These are phyloP conservation scores for Porpolomopsis calyptriformis DNA, from an alignment of 768 basidiomycete genomes.

Conservation along the genomic window DNA sequence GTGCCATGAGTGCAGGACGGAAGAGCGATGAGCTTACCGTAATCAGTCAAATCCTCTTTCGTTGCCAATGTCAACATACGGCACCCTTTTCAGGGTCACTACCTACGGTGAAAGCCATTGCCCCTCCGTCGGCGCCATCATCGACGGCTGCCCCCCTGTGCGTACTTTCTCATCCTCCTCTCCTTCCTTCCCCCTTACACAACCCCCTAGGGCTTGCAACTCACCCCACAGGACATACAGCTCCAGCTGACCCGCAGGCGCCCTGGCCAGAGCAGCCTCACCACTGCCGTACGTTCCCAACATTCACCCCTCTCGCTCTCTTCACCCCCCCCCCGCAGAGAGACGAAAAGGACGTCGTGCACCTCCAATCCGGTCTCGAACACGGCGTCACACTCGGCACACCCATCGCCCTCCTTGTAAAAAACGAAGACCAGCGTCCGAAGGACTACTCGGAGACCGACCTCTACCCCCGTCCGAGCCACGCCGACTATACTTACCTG, in stretches of 20 bases:
- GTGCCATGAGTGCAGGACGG: not conserved
- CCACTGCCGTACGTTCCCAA: constrained; percentile 68
- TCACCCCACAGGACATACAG: constrained; percentile 80
- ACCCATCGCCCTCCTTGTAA: constrained; percentile 92
- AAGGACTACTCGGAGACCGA: constrained; percentile 99
- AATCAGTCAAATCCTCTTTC: no score
- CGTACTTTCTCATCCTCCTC: constrained; percentile 16
- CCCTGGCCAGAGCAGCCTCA: constrained; percentile 93
- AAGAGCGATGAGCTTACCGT: not conserved
- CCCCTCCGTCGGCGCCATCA: constrained; percentile 90
- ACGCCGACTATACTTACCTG: constrained; percentile 97
- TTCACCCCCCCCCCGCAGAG: constrained; percentile 36
- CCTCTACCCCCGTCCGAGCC: constrained; percentile 91
- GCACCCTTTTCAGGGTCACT: constrained; percentile 83
- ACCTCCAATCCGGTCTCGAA: constrained; percentile 89
- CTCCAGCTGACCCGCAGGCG: constrained; percentile 81
- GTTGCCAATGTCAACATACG: constrained; percentile 98
- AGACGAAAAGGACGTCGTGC: constrained; percentile 91
- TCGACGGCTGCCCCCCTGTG: constrained; percentile 96
- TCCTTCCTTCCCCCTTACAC: not conserved
- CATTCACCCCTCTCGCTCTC: constrained; percentile 3
- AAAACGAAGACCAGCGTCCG: constrained; percentile 96
- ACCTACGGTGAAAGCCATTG: constrained; percentile 99
- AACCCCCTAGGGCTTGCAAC: constrained; percentile 57
- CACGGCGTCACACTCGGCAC: constrained; percentile 94